Evolutionary conservation across 2,329 filamentous ascomycete species (phyloP), one percentile per base, ranked within the genome.

Genomic region (Sporothrix variecibatus): DNA sequence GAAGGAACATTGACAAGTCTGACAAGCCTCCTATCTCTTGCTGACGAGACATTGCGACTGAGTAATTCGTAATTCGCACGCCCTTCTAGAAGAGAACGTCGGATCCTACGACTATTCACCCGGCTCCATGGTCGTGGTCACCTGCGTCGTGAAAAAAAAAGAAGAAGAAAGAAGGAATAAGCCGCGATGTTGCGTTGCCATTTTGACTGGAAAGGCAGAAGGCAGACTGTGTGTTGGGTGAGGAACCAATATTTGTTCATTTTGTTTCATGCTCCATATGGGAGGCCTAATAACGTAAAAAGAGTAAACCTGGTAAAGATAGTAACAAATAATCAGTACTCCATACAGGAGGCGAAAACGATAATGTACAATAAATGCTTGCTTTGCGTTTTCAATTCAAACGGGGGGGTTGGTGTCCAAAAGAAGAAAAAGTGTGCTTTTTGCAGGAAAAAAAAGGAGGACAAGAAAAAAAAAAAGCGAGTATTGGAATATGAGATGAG

Each of bases 401-500:
- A 40, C 56, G 56, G 56, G 56, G 3, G 15, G 28, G 12, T 28
- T 28, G 8, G 28, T 56, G 28, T 60, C 15, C 56, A 60, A 60
- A 15, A 60, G 28, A 20, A 26, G 26, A 60, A 20, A 20, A 46
- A 20, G 43, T 20, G 43, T 46, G 11, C 43, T 20, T 46, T 46
- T 46, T 43, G 40, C 40, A 20, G 12, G 20, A 3, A 60, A 31
- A 43, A 64, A 26, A 20, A 34, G 20, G 17, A 23, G 7, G 1
- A 20, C 12, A n/a, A 46, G 8, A 43, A 23, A 12, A 26, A 65
- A 46, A 43, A 38, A 12, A 65, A 46, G 62, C 38, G 62, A 46
- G 12, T 46, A 46, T 65, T 65, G 62, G 62, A 65, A 65, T 65
- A 65, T 46, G 62, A 65, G 62, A 65, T 11, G 31, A 62, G 58